A percentile compares a stretch with the other conserved stretches of the same genome.
Conservation (phyloP, 2,329 filamentous ascomycete genomes). For the Pestalotiopsis fici region DNA sequence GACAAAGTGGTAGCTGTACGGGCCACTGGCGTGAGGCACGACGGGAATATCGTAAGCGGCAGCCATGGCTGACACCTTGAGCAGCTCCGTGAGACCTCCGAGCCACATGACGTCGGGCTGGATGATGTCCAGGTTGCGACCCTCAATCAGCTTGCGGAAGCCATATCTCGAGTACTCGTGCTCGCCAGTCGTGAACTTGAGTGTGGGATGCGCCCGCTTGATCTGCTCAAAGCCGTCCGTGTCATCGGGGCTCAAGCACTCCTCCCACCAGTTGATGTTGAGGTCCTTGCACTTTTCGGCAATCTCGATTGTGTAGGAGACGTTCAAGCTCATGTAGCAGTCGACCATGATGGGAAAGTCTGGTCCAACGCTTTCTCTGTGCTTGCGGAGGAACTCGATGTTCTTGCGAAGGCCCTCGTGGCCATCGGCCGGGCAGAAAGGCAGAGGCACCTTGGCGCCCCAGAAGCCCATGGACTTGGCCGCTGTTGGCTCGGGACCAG, state of each 20-base stretch:
- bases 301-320: constrained; percentile 88
- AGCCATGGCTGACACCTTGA: constrained; percentile 86
- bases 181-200: constrained; percentile 95
- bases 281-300: constrained; percentile 75
- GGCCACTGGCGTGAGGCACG: constrained; percentile 90
- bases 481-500: constrained; percentile 78
- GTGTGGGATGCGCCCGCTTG: constrained; percentile 84
- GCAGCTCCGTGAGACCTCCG: constrained; percentile 86
- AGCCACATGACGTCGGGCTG: constrained; percentile 99
- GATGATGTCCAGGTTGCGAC: constrained; percentile 88
- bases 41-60: constrained; percentile 93
- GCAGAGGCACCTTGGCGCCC: constrained; percentile 86
- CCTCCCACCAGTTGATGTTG: constrained; percentile 97
- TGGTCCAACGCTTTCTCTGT: constrained; percentile 81
- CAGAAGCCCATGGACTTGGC: constrained; percentile 87
- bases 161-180: constrained; percentile 94
- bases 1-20: constrained; percentile 96
- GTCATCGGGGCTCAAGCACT: constrained; percentile 89
- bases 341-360: constrained; percentile 94
- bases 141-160: constrained; percentile 91
- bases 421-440: constrained; percentile 87
- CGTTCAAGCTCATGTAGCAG: constrained; percentile 96
- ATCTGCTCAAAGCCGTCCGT: constrained; percentile 87
- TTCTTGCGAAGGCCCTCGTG: constrained; percentile 83
- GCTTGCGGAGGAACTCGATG: constrained; percentile 82